Evolutionary conservation across 2,329 filamentous ascomycete species (phyloP), one percentile per base, ranked within the genome.

Genomic region (Raffaelea albimanens): DNA sequence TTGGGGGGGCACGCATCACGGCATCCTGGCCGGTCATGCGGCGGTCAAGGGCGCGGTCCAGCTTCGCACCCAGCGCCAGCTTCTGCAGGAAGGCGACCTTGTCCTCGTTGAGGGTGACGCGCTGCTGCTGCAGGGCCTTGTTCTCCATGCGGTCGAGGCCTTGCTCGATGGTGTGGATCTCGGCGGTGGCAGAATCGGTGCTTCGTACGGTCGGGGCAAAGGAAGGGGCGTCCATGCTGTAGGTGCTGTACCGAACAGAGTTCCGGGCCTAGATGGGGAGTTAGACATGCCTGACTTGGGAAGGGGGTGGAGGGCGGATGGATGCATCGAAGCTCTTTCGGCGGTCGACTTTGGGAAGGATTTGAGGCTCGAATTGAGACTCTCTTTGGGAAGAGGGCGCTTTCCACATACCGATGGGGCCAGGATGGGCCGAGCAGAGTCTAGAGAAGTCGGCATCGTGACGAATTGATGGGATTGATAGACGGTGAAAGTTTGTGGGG

Each of bases 21-120:
- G 90, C 90, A 59, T 96, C 90, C 66, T 96, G 90, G 56, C 85
- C 71, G 23, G 79, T 84, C 89, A 95, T 93, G 59, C 90, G 80
- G 55, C 89, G 77, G 56, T 84, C 84, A 47, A 96, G 78, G 20
- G 90, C 89, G 51, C 90, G 82, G 63, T 95, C 89, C 38, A 95
- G 78, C 70, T 95, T 95, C 51, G 89, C 89, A 43, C 89, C 86
- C 45, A 95, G 77, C 34, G 89, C 89, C 50, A 95, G 76, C 70
- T 94, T 94, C 70, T 81, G 83, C 66, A 95, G 73, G 62, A 85
- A 83, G 59, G 87, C 85, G 19, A 76, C 80, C 74, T 95, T 94
- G 66, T 91, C 82, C 53, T 84, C 79, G 62, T 74, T 85, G 53
- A 90, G 79, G 48, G 80, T 73, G 60, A 90, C 90, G 57, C 90